These are phyloP conservation scores for Suillus variegatus DNA, from an alignment of 768 basidiomycete species.

Conservation along the genomic window DNA sequence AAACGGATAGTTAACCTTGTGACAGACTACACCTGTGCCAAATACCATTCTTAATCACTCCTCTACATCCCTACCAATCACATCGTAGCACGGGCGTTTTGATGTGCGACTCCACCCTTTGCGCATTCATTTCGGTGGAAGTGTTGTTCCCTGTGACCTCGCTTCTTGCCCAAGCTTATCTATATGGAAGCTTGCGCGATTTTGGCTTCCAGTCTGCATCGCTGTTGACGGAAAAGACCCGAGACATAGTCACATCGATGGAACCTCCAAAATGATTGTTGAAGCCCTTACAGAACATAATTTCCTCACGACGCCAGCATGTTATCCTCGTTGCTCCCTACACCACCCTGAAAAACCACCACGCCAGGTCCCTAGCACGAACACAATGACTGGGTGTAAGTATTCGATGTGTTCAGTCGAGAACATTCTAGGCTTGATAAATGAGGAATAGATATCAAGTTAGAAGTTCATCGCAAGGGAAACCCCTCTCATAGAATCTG, in stretches of 20 bases:
- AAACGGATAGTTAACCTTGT: background rate
- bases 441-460: background rate
- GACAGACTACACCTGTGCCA: background rate
- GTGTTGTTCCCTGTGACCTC: conserved; percentile 14
- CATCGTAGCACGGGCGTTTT: conserved; percentile 20
- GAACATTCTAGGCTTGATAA: background rate
- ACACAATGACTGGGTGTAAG: background rate
- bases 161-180: conserved; percentile 10
- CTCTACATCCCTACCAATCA: conserved; percentile 22
- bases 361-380: background rate
- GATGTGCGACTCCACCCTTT: conserved; percentile 8
- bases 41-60: background rate
- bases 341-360: background rate
- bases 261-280: background rate
- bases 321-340: background rate
- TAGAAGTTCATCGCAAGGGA: background rate
- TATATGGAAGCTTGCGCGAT: conserved; percentile 15
- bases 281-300: background rate
- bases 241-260: background rate
- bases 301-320: background rate
- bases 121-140: conserved; percentile 19
- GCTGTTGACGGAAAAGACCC: background rate
- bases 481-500: background rate
- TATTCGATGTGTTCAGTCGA: background rate
- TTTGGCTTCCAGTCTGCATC: conserved; percentile 21